Evolutionary conservation across 257 asterid genomes (phyloP), one percentile per base, ranked within the genome.

Genomic region (Solanum arcanum): DNA sequence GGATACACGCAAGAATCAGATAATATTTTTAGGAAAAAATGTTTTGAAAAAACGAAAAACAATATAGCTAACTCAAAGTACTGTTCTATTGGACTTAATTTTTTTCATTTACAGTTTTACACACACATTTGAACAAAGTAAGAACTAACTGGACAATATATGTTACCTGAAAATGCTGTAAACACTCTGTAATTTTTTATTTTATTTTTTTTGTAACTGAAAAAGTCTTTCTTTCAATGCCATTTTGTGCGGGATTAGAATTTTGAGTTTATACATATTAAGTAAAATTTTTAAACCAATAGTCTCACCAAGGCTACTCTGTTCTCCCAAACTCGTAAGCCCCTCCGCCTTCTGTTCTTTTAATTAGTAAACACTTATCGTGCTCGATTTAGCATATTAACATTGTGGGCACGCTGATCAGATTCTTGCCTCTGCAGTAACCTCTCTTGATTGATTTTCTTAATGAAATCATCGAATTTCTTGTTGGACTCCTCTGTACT

Each of bases 361-460:
- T 9, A 47, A 25, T 25, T 16, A 16, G 85, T 16, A 47, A 27
- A 66, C n/a, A 25, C 5, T 42, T 44, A 77, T 9, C 68, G 42
- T 20, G 44, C 18, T 18, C 15, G 41, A 80, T 47, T 47, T 29
- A 80, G 44, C 85, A 27, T 46, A 46, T 49, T 41, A 41, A 12
- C 16, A 12, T 35, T 35, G 47, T n/a, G 8, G 47, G 80, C 47
- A 84, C 94, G 89, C 86, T 90, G 94, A 23, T 91, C 90, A 6
- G 98, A 93, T 60, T 95, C 95, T 44, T 92, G 94, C 87, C 96
- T 92, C 81, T 94, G 96, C 68, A 94, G 49, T 86, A 92, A 87
- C 90, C 92, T 88, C 12, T 92, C 89, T 16, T 88, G 86, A 31
- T 92, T 93, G 89, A 95, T 90, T 9, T 92, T 92, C 66, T 91